Percentiles rank a stretch among this genome's conserved stretches.
Conservation (phyloP, 768 basidiomycete genomes). For the Hericium rajendrae region DNA sequence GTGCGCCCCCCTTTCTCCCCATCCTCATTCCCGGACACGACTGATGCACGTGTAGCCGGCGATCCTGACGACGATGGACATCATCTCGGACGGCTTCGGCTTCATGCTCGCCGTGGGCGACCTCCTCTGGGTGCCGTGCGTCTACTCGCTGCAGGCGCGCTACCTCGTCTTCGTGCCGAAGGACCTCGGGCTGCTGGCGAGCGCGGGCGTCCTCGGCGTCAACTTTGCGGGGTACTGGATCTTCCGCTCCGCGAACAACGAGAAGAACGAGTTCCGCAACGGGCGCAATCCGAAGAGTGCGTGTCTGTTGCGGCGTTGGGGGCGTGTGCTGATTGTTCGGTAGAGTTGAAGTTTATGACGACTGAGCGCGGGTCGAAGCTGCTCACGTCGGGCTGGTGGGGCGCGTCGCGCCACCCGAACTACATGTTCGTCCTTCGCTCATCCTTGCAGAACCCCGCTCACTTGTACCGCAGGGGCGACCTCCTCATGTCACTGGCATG, state of each 20-base stretch:
- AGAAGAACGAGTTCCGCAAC: conserved; percentile 94
- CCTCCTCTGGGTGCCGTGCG: conserved; percentile 89
- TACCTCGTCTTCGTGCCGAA: conserved; percentile 87
- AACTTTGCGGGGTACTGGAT: conserved; percentile 81
- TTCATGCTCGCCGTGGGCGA: conserved; percentile 97
- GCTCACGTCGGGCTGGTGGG: conserved; percentile 97
- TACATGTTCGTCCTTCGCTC: conserved; percentile 47
- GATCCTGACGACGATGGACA: conserved; percentile 93
- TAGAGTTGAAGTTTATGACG: conserved; percentile 70
- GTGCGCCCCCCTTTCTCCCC: conserved; percentile 27
- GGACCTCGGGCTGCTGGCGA: conserved; percentile 57
- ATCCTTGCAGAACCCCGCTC: not conserved
- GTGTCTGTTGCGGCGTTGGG: not conserved
- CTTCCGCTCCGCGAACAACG: conserved; percentile 80
- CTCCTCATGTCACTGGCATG: conserved; percentile 86
- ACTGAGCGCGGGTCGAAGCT: conserved; percentile 86
- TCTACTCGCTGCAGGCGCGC: conserved; percentile 87
- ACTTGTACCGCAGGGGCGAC: conserved; percentile 48
- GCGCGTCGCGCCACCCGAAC: conserved; percentile 85
- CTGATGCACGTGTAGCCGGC: conserved; percentile 48
- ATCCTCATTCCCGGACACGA: not conserved
- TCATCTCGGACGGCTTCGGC: conserved; percentile 94
- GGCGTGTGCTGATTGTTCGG: not conserved
- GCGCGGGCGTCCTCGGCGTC: conserved; percentile 48
- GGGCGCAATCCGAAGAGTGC: conserved; percentile 90